Percentiles rank a stretch among this genome's conserved stretches.
phyloP scores from a whole-genome alignment of 306 rosid species.

The Macrotyloma uniflorum region DNA sequence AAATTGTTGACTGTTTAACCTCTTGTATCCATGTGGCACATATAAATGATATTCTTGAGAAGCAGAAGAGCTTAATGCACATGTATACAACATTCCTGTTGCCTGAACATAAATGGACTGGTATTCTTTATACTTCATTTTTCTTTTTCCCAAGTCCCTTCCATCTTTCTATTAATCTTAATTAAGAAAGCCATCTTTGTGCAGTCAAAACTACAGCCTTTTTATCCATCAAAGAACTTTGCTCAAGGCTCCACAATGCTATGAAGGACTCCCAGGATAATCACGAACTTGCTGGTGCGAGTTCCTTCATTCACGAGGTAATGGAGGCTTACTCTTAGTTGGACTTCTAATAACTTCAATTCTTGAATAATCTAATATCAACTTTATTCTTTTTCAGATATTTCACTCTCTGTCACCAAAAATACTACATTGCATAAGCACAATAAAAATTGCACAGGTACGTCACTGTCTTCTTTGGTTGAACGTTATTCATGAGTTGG shows the following conservation, averaged over 20 bases:
- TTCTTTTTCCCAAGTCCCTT: conserved; percentile 17
- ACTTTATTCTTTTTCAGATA: conserved; percentile 54
- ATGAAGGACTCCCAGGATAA: conserved; percentile 52
- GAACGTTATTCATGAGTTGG: conserved; percentile 25
- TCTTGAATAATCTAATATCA: conserved; percentile 32
- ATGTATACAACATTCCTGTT: conserved; percentile 57
- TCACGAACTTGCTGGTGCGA: conserved; percentile 41
- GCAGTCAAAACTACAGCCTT: conserved; percentile 85
- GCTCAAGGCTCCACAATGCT: conserved; percentile 60
- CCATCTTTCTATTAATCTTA: conserved; percentile 12
- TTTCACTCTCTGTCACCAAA: conserved; percentile 62
- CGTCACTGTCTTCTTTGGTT: conserved; percentile 34
- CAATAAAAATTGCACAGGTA: conserved; percentile 92
- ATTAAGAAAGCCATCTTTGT: conserved; percentile 25
- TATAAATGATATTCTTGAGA: conserved; percentile 68
- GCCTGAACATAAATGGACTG: conserved; percentile 84
- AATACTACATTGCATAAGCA: conserved; percentile 70
- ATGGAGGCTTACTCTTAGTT: conserved; percentile 30
- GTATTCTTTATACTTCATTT: conserved; percentile 48
- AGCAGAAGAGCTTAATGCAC: conserved; percentile 64
- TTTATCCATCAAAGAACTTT: conserved; percentile 73
- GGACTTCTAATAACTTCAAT: conserved; percentile 25
- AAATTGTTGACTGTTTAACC: conserved; percentile 79
- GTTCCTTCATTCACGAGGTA: conserved; percentile 76
- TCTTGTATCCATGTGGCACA: conserved; percentile 81